Conservation (phyloP, 2,329 filamentous ascomycete genomes). For the Myriosclerotinia scirpicola region DNA sequence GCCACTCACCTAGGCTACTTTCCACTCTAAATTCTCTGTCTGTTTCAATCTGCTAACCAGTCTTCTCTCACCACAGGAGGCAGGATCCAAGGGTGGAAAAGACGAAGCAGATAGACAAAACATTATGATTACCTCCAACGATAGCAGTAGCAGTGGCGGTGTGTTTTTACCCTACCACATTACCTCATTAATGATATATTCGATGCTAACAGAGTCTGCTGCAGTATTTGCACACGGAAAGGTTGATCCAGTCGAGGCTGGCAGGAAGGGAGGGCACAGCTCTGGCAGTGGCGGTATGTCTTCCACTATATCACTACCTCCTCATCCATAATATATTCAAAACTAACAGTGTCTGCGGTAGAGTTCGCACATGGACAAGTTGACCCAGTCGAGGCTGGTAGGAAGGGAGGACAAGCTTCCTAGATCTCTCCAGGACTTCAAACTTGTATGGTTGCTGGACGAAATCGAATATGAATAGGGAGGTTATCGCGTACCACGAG, state of each 20-base stretch:
- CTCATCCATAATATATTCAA: neutral
- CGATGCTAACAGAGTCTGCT: neutral
- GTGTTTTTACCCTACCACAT: neutral
- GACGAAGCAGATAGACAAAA: neutral
- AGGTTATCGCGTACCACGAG: neutral
- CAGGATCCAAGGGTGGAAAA: neutral
- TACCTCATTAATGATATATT: neutral
- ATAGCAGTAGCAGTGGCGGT: neutral
- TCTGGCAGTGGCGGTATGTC: too few relatives aligned
- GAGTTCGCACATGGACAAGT: slow-evolving; percentile 47
- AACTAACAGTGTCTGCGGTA: slow-evolving; percentile 1
- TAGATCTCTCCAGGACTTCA: neutral
- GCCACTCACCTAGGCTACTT: slow-evolving; percentile 15
- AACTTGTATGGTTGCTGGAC: neutral
- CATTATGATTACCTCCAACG: neutral
- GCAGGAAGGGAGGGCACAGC: slow-evolving; percentile 42
- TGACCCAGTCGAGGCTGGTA: slow-evolving; percentile 45
- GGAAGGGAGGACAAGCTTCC: slow-evolving; percentile 41
- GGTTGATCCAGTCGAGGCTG: slow-evolving; percentile 45
- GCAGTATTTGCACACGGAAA: slow-evolving; percentile 45
- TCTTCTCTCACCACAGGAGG: neutral
- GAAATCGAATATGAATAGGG: neutral
- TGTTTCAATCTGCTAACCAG: slow-evolving; percentile 2
- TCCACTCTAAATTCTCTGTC: neutral
- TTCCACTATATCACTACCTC: too few relatives aligned